Percentiles rank a stretch among this genome's conserved stretches.
phyloP scores from a whole-genome alignment of 768 basidiomycete species.

The Pulveroboletus sp. region DNA sequence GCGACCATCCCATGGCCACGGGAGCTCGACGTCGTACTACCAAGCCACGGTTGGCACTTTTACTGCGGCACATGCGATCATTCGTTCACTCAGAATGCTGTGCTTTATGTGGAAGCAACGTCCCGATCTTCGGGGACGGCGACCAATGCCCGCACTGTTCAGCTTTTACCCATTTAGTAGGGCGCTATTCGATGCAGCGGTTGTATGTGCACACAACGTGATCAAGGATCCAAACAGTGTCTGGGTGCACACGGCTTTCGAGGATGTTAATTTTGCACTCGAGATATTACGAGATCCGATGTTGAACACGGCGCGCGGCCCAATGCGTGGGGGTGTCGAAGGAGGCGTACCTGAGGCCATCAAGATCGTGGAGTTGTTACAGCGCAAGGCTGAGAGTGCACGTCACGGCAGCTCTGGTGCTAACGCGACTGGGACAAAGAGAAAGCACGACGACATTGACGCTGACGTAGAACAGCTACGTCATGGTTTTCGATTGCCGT shows the following conservation, averaged over 20 bases:
- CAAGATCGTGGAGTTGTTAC: conserved; percentile 36
- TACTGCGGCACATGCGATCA: conserved; percentile 61
- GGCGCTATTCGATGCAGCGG: conserved; percentile 60
- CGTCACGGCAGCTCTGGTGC: conserved; percentile 13
- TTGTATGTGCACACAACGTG: conserved; percentile 59
- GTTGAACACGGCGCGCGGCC: conserved; percentile 28
- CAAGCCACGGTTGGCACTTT: conserved; percentile 56
- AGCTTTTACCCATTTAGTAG: conserved; percentile 58
- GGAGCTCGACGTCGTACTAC: conserved; percentile 34
- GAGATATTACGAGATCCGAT: conserved; percentile 38
- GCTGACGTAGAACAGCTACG: conserved; percentile 28
- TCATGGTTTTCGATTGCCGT: conserved; percentile 40
- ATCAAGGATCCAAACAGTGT: conserved; percentile 48
- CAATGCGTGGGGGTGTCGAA: conserved; percentile 32
- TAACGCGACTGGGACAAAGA: conserved; percentile 33
- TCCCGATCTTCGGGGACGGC: conserved; percentile 29
- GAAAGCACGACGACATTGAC: conserved; percentile 41
- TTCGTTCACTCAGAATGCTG: conserved; percentile 46
- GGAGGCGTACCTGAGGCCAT: conserved; percentile 35
- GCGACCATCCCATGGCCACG: conserved; percentile 29
- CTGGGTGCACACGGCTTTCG: conserved; percentile 44
- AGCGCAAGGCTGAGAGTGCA: conserved; percentile 37
- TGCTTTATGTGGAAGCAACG: conserved; percentile 37
- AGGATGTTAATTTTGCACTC: conserved; percentile 42
- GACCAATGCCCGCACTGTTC: conserved; percentile 42